phyloP scores from a whole-genome alignment of 2,329 filamentous ascomycete species.

The Hymenoscyphus scutula region DNA sequence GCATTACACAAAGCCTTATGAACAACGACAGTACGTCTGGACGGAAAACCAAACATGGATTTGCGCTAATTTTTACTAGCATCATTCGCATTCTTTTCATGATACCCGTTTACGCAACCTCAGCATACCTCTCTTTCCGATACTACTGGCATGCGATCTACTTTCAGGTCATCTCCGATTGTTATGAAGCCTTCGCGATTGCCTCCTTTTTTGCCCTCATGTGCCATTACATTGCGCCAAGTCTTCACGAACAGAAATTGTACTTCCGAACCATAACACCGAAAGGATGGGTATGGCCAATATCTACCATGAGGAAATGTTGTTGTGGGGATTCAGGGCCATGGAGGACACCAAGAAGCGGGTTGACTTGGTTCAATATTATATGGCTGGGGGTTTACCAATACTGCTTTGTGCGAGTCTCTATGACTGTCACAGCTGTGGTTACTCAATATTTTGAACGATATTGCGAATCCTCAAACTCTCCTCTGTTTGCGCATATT shows the following conservation, averaged over 20 bases:
- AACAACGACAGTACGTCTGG: slow-evolving; percentile 53
- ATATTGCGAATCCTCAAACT: slow-evolving; percentile 79
- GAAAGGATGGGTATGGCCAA: slow-evolving; percentile 70
- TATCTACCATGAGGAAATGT: slow-evolving; percentile 68
- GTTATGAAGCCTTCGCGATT: slow-evolving; percentile 87
- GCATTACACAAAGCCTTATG: slow-evolving; percentile 58
- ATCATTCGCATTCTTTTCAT: slow-evolving; percentile 88
- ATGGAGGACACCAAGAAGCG: slow-evolving; percentile 73
- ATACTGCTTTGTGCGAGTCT: slow-evolving; percentile 77
- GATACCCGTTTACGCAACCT: slow-evolving; percentile 76
- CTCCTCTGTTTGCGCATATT: slow-evolving; percentile 76
- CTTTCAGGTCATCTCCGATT: slow-evolving; percentile 77
- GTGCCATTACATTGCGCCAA: slow-evolving; percentile 76
- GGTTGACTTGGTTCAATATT: slow-evolving; percentile 88
- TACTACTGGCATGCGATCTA: slow-evolving; percentile 79
- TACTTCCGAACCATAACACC: slow-evolving; percentile 71
- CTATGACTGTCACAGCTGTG: slow-evolving; percentile 77
- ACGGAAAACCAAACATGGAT: not conserved
- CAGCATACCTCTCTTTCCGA: slow-evolving; percentile 69
- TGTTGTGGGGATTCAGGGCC: slow-evolving; percentile 67
- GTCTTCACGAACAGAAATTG: slow-evolving; percentile 75
- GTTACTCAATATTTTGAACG: slow-evolving; percentile 64
- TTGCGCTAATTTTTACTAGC: slow-evolving; percentile 40
- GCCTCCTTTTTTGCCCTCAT: slow-evolving; percentile 82
- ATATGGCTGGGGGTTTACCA: slow-evolving; percentile 82